A percentile compares a stretch with the other conserved stretches of the same genome.
These are phyloP conservation scores for Solanum hybrid DNA, from an alignment of 305 asterid genomes.

Conservation along the genomic window DNA sequence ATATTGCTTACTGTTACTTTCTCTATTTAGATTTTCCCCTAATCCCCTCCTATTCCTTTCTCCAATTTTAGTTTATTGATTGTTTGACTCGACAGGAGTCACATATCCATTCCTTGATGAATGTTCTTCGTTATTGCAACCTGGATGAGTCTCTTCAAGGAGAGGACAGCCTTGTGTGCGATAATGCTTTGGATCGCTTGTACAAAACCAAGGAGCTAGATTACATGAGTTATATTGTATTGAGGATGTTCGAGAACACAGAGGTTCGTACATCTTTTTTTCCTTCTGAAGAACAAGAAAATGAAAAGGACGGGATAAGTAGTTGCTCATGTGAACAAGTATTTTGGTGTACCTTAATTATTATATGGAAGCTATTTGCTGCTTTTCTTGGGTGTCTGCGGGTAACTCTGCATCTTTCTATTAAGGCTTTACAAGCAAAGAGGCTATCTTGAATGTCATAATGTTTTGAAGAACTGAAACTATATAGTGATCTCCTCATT, in stretches of 20 bases:
- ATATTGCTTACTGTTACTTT: background rate
- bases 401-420: background rate
- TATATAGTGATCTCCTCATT: background rate
- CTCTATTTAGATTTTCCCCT: background rate
- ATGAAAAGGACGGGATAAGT: background rate
- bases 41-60: background rate
- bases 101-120: conserved; percentile 94
- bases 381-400: background rate
- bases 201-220: conserved; percentile 82
- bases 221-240: conserved; percentile 89
- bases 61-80: background rate
- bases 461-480: background rate
- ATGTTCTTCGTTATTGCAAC: conserved; percentile 96
- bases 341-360: background rate
- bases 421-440: background rate
- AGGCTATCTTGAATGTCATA: background rate
- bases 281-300: background rate
- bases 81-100: conserved; percentile 60
- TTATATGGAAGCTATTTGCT: background rate
- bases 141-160: conserved; percentile 90
- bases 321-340: background rate
- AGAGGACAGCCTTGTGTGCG: conserved; percentile 75
- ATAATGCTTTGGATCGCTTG: conserved; percentile 78
- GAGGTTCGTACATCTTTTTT: conserved; percentile 49
- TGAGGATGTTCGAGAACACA: conserved; percentile 86